Evolutionary conservation across 1,139 yeast genomes (phyloP).

Genomic region (Nakaseomyces delphensis): DNA sequence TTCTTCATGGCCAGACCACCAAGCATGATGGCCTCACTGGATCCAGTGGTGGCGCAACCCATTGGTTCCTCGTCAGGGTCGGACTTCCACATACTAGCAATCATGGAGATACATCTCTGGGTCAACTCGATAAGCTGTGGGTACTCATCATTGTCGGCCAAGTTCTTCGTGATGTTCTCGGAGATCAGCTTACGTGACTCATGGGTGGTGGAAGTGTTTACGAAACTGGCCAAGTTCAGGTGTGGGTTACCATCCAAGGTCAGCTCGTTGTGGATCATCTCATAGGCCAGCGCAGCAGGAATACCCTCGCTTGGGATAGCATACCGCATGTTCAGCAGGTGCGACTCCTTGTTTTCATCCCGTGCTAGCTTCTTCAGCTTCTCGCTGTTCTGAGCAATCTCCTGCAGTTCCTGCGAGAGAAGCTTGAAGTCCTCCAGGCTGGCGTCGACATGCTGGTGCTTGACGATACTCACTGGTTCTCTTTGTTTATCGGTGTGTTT

Average conservation of each 20-base stretch:
- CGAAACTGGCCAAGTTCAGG: constrained; percentile 81
- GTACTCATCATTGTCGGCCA: constrained; percentile 90
- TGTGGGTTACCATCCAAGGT: constrained; percentile 78
- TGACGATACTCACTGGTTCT: constrained; percentile 5
- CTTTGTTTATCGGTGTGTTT: constrained; percentile 6
- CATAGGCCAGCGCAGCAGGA: constrained; percentile 45
- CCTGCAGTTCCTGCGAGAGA: constrained; percentile 15
- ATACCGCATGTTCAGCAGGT: constrained; percentile 34
- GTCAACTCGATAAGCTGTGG: constrained; percentile 79
- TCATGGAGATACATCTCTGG: constrained; percentile 70
- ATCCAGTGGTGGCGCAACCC: constrained; percentile 91
- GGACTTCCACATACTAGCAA: constrained; percentile 77
- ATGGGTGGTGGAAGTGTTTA: constrained; percentile 60
- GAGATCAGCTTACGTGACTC: constrained; percentile 43
- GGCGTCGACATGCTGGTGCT: neutral
- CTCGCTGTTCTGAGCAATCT: constrained; percentile 9
- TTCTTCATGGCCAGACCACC: constrained; percentile 92
- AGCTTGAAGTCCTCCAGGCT: constrained; percentile 16
- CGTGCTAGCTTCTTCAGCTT: constrained; percentile 4
- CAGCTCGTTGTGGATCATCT: constrained; percentile 63
- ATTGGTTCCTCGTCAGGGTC: constrained; percentile 40
- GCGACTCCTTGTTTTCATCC: constrained; percentile 8
- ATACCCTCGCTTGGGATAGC: constrained; percentile 52
- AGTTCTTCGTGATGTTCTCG: constrained; percentile 74
- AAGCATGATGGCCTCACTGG: constrained; percentile 87